Evolutionary conservation across 345 rosid species (phyloP), one percentile per base, ranked within the genome.

Genomic region (Linum usitatissimum): DNA sequence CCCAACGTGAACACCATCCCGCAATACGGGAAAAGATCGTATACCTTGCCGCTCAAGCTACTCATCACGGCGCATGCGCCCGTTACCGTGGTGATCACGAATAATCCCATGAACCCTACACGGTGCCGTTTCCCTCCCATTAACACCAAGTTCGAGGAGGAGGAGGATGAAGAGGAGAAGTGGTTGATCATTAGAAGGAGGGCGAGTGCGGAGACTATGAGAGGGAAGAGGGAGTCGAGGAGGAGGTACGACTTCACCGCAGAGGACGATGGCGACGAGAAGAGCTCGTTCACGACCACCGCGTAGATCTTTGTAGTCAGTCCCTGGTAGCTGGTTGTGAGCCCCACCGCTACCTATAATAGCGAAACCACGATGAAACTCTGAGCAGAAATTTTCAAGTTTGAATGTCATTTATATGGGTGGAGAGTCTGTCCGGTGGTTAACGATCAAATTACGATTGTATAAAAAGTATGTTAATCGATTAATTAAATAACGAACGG

Each of bases 301-400:
- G 99, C 81, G 75, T 90, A 93, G 17, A 93, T 68, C 63, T 84
- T 83, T 28, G 94, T 91, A 28, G 91, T 87, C 55, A 93, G 71
- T 17, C 97, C 97, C 54, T 77, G 81, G 65, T 87, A 93, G 68
- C 97, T 86, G 0, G 88, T 72, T 39, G 81, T 79, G 49, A 93
- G 64, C n/a, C 99, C 99, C 0, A 83, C 85, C 0, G 88, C 88
- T 0, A 84, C 79, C 54, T 54, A 20, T 40, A 12, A 6, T 40
- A 40, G 48, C 28, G 28, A 40, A 40, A 40, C 3, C 48, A 23
- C 28, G 2, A 23, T 23, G 28, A 23, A 2, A 2, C 28, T 23
- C 28, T 23, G 48, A 40, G 5, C 48, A 5, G 7, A 40, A 1
- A 40, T 40, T 40, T 40, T 40, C 48, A 40, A 6, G 13, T 40